phyloP scores from a whole-genome alignment of 345 rosid genomes.

The Mangifera indica region DNA sequence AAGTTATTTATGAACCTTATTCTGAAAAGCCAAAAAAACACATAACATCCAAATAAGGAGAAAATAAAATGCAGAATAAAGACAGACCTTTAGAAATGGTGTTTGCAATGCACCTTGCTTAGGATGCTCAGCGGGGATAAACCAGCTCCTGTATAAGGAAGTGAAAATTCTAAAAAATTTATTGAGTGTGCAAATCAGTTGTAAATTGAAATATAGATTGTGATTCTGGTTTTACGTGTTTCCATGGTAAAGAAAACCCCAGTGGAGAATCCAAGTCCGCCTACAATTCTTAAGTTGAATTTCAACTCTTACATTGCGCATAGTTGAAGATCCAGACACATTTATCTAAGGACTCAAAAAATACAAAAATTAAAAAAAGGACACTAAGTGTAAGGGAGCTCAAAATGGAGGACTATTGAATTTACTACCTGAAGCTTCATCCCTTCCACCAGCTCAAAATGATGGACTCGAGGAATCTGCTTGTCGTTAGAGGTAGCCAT shows the following conservation, averaged over 20 bases:
- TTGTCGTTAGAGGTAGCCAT: constrained; percentile 48
- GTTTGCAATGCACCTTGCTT: constrained; percentile 61
- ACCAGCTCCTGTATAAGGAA: constrained; percentile 46
- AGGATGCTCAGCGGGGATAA: constrained; percentile 44
- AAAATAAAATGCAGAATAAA: constrained; percentile 3
- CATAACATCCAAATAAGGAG: constrained; percentile 8
- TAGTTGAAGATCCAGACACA: constrained; percentile 42
- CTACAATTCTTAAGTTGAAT: constrained; percentile 53
- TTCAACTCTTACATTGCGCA: constrained; percentile 52
- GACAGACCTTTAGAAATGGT: constrained; percentile 43
- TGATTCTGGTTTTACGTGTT: constrained; percentile 37
- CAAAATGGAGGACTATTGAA: constrained; percentile 12
- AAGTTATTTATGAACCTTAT: background rate
- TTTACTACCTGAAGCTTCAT: constrained; percentile 57
- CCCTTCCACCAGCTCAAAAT: constrained; percentile 57
- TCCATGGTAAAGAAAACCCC: constrained; percentile 60
- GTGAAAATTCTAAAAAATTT: constrained; percentile 1
- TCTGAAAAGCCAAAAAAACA: background rate
- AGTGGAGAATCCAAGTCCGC: constrained; percentile 60
- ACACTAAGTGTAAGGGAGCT: no score
- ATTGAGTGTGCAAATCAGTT: background rate
- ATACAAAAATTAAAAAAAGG: background rate
- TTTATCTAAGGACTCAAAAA: constrained; percentile 32
- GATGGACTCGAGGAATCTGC: constrained; percentile 30
- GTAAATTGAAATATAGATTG: background rate